Conservation (phyloP, 306 rosid species). For the Castanea mollissima region DNA sequence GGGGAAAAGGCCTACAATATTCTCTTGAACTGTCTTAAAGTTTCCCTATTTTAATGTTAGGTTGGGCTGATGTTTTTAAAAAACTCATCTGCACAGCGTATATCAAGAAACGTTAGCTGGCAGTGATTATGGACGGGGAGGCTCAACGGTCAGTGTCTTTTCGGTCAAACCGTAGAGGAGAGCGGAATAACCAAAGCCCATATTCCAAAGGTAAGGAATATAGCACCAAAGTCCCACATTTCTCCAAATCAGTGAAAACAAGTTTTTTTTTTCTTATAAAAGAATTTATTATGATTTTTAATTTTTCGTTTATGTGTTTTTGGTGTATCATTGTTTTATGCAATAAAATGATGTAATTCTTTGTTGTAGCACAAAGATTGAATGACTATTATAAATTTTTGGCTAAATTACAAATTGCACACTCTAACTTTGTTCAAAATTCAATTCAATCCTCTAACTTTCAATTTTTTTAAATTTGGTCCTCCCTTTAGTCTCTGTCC, state of each 20-base stretch:
- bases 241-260: background rate
- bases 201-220: slow-evolving; percentile 27
- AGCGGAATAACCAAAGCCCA: slow-evolving; percentile 25
- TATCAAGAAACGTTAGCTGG: background rate
- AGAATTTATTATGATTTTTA: background rate
- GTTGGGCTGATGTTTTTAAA: too few relatives aligned
- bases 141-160: slow-evolving; percentile 30
- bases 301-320: background rate
- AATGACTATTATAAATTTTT: background rate
- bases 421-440: too few relatives aligned
- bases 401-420: too few relatives aligned
- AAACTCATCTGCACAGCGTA: too few relatives aligned
- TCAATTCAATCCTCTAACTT: too few relatives aligned
- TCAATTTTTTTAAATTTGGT: too few relatives aligned
- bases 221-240: background rate
- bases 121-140: slow-evolving; percentile 33
- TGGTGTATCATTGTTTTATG: background rate
- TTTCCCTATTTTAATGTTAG: too few relatives aligned
- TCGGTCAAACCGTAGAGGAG: slow-evolving; percentile 40
- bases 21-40: background rate
- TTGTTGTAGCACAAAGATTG: background rate
- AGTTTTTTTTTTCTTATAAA: background rate
- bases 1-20: too few relatives aligned
- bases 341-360: background rate
- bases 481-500: too few relatives aligned